A percentile compares a stretch with the other conserved stretches of the same genome.
phyloP scores from a whole-genome alignment of 2,329 filamentous ascomycete species.

The Colletotrichum lupini region DNA sequence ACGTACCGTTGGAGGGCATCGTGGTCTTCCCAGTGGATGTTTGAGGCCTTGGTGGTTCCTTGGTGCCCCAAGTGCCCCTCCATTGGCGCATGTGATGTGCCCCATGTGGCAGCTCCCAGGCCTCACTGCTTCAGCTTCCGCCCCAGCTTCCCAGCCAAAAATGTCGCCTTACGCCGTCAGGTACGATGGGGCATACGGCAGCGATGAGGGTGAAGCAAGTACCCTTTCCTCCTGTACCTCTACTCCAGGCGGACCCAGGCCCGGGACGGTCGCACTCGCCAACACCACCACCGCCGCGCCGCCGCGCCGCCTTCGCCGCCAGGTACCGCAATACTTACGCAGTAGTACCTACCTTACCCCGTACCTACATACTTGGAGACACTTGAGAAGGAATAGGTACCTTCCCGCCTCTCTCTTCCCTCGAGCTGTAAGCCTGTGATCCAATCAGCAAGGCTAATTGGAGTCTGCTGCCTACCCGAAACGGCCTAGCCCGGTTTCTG shows the following conservation, averaged over 20 bases:
- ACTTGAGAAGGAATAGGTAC: background rate
- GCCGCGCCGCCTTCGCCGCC: background rate
- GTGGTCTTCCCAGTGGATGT: conserved; percentile 23
- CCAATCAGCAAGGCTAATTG: conserved; percentile 23
- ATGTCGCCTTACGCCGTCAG: conserved; percentile 7
- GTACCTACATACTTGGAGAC: background rate
- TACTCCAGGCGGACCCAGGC: background rate
- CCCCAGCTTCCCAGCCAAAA: background rate
- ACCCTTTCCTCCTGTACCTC: conserved; percentile 3
- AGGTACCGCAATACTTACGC: background rate
- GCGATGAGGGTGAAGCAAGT: conserved; percentile 2
- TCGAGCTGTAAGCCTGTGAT: background rate
- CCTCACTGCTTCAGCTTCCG: conserved; percentile 30
- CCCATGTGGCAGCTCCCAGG: conserved; percentile 35
- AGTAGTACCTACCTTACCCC: no score
- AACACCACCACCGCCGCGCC: background rate
- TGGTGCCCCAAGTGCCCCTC: conserved; percentile 36
- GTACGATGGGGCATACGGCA: conserved; percentile 17
- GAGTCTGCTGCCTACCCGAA: conserved; percentile 18
- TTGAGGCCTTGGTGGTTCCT: conserved; percentile 28
- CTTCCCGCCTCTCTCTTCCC: background rate
- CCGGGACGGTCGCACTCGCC: background rate
- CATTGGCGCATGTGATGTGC: conserved; percentile 36
- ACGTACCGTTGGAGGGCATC: conserved; percentile 10
- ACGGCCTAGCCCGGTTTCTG: conserved; percentile 18